phyloP scores from a whole-genome alignment of 306 rosid species.

The Inga leiocalycina region DNA sequence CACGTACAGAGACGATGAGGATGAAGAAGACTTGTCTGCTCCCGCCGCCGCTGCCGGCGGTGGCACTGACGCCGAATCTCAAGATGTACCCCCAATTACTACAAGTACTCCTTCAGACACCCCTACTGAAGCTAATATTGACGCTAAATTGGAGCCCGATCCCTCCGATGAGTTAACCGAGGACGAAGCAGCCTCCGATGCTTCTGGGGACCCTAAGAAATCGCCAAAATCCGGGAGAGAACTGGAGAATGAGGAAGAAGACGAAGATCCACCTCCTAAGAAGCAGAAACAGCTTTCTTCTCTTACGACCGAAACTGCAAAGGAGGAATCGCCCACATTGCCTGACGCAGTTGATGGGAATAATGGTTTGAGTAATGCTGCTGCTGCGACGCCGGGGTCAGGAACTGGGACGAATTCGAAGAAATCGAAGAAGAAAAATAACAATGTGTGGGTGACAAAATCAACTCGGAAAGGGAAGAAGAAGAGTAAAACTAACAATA shows the following conservation, averaged over 20 bases:
- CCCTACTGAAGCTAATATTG: slow-evolving; percentile 50
- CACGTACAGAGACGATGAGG: slow-evolving; percentile 79
- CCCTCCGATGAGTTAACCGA: slow-evolving; percentile 75
- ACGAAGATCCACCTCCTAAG: slow-evolving; percentile 80
- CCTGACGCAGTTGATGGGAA: slow-evolving; percentile 29
- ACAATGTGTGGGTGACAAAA: slow-evolving; percentile 89
- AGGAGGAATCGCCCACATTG: slow-evolving; percentile 43
- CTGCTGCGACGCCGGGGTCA: not conserved
- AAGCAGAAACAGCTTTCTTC: slow-evolving; percentile 85
- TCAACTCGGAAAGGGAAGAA: slow-evolving; percentile 89
- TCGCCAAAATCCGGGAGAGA: slow-evolving; percentile 48
- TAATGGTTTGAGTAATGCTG: slow-evolving; percentile 28
- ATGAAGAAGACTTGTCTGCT: slow-evolving; percentile 58
- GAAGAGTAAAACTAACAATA: slow-evolving; percentile 64
- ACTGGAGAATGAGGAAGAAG: slow-evolving; percentile 59
- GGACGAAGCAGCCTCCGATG: slow-evolving; percentile 58
- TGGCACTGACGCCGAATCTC: slow-evolving; percentile 35
- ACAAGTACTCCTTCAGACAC: slow-evolving; percentile 48
- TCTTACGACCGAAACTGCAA: slow-evolving; percentile 39
- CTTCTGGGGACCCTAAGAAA: slow-evolving; percentile 43
- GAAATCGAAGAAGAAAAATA: slow-evolving; percentile 90
- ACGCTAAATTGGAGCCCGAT: slow-evolving; percentile 57
- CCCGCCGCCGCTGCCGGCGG: slow-evolving; percentile 5
- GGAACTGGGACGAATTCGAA: slow-evolving; percentile 53
- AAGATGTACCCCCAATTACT: slow-evolving; percentile 29